A percentile compares a stretch with the other conserved stretches of the same genome.
These are phyloP conservation scores for Pyrenophora graminea DNA, from an alignment of 2,329 filamentous ascomycete genomes.

Conservation along the genomic window DNA sequence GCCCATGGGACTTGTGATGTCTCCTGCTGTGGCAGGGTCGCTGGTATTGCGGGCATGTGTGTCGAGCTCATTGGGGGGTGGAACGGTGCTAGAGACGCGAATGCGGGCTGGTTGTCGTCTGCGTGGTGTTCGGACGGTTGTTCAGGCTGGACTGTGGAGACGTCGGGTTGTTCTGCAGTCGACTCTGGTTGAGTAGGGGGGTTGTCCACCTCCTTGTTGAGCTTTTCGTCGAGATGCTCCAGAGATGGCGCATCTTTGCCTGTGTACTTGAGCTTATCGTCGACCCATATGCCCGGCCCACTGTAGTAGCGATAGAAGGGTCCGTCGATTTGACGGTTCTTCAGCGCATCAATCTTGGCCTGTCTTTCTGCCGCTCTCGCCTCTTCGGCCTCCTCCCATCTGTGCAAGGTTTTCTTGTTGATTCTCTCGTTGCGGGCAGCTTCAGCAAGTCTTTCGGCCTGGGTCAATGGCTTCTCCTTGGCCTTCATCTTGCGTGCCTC, in stretches of 20 bases:
- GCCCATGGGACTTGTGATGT: conserved; percentile 26
- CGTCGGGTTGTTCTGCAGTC: conserved; percentile 2
- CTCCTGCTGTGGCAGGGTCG: conserved; percentile 21
- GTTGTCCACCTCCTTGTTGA: conserved; percentile 36
- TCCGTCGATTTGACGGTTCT: conserved; percentile 83
- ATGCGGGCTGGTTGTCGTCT: conserved; percentile 2
- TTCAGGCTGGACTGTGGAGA: conserved; percentile 3
- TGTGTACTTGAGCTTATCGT: conserved; percentile 72
- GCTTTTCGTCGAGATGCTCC: conserved; percentile 44
- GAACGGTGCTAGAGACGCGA: conserved; percentile 9
- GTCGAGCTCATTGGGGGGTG: conserved; percentile 18
- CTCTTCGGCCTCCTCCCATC: conserved; percentile 93
- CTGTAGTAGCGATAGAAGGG: conserved; percentile 93
- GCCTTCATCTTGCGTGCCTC: conserved; percentile 68
- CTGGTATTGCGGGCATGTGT: conserved; percentile 20
- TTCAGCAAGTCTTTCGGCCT: conserved; percentile 81
- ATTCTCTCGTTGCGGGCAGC: conserved; percentile 81
- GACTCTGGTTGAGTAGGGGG: conserved; percentile 10
- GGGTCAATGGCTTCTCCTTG: conserved; percentile 82
- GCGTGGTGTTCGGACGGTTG: background rate
- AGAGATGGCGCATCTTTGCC: conserved; percentile 54
- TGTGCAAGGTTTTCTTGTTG: conserved; percentile 87
- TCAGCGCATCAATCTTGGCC: conserved; percentile 82
- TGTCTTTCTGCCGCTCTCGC: conserved; percentile 81
- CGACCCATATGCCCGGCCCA: conserved; percentile 80